A percentile compares a stretch with the other conserved stretches of the same genome.
phyloP scores from a whole-genome alignment of 2,329 filamentous ascomycete species.

The Pseudogymnoascus sp. region DNA sequence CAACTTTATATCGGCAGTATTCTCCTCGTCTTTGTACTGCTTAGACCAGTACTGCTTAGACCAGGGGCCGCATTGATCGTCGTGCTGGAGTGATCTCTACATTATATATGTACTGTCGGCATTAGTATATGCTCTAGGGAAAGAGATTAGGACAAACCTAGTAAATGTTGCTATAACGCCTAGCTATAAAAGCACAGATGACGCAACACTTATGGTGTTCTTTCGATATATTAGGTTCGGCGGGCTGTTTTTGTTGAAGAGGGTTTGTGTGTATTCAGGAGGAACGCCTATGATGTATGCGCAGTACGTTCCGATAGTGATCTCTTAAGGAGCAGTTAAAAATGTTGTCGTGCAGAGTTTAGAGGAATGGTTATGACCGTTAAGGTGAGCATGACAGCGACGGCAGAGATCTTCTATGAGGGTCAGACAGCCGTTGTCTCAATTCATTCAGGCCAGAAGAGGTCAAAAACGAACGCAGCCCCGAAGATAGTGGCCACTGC shows the following conservation, averaged over 20 bases:
- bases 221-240: neutral
- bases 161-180: neutral
- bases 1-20: neutral
- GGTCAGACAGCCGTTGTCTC: constrained; percentile 42
- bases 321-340: constrained; percentile 17
- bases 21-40: neutral
- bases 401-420: constrained; percentile 47
- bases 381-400: constrained; percentile 42
- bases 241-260: neutral
- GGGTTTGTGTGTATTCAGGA: constrained; percentile 22
- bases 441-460: constrained; percentile 51
- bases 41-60: neutral
- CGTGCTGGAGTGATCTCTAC: neutral
- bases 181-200: neutral
- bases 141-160: neutral
- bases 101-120: neutral
- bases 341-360: neutral
- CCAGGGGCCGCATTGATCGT: neutral
- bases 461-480: constrained; percentile 53
- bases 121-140: constrained; percentile 24
- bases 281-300: constrained; percentile 37
- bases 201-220: neutral
- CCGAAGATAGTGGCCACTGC: constrained; percentile 52
- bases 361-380: constrained; percentile 29
- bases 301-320: constrained; percentile 41